phyloP scores from a whole-genome alignment of 768 basidiomycete genomes.

The Leccinum disarticulatum region DNA sequence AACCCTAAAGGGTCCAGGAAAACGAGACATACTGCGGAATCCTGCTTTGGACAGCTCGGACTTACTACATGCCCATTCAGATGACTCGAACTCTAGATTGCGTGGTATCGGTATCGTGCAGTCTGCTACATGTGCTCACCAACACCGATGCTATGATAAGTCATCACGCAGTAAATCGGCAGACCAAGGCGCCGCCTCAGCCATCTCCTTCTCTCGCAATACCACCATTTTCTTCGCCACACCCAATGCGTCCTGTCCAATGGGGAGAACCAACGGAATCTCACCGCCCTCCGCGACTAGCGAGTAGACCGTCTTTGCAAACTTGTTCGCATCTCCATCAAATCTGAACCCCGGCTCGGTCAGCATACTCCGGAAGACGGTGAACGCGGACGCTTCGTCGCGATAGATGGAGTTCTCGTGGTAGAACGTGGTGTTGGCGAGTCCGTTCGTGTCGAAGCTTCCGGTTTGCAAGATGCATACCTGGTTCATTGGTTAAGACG shows the following conservation, averaged over 20 bases:
- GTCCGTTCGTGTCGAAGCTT: conserved; percentile 4
- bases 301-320: conserved; percentile 6
- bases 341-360: neutral
- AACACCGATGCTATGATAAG: neutral
- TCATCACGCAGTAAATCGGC: conserved; percentile 8
- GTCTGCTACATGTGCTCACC: too few relatives aligned
- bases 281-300: conserved; percentile 3
- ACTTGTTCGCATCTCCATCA: conserved; percentile 15
- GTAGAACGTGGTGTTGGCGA: neutral
- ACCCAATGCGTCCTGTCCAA: conserved; percentile 15
- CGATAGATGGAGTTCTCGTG: conserved; percentile 7
- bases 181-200: conserved; percentile 10
- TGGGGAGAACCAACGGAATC: conserved; percentile 13
- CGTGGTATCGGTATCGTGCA: neutral
- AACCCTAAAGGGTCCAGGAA: too few relatives aligned
- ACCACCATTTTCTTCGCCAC: neutral
- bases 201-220: conserved; percentile 1
- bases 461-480: conserved; percentile 22
- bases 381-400: neutral
- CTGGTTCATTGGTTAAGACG: conserved; percentile 1
- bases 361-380: neutral
- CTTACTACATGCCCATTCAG: neutral
- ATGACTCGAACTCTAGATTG: neutral
- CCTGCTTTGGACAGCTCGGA: neutral
- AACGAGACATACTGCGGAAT: neutral